Conservation (phyloP, 345 rosid genomes). For the Populus davidiana region DNA sequence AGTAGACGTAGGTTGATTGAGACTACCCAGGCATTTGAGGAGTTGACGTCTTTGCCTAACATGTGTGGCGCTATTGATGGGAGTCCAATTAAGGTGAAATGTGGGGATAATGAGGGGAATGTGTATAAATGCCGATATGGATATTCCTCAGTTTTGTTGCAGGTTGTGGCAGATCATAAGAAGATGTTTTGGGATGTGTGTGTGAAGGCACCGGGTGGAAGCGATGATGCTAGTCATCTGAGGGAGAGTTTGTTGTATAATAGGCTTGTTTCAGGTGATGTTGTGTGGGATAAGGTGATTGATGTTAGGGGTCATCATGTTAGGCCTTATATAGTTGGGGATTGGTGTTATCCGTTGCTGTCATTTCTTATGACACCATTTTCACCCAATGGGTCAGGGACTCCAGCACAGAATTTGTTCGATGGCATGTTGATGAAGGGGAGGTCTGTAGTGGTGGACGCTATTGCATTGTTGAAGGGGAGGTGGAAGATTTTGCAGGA, state of each 20-base stretch:
- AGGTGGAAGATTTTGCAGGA: conserved; percentile 97
- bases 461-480: conserved; percentile 80
- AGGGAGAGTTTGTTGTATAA: conserved; percentile 83
- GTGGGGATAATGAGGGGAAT: conserved; percentile 33
- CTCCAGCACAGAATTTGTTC: conserved; percentile 84
- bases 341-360: conserved; percentile 89
- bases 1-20: conserved; percentile 78
- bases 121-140: conserved; percentile 59
- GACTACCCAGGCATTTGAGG: conserved; percentile 86
- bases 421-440: conserved; percentile 99
- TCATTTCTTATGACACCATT: conserved; percentile 90
- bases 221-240: conserved; percentile 79
- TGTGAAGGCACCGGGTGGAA: conserved; percentile 84
- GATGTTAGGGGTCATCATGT: conserved; percentile 79
- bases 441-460: conserved; percentile 88
- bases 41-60: conserved; percentile 84
- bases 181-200: conserved; percentile 96
- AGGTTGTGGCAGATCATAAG: conserved; percentile 89
- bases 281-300: conserved; percentile 85
- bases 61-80: conserved; percentile 89
- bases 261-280: conserved; percentile 76
- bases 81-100: conserved; percentile 57
- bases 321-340: conserved; percentile 88
- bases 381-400: conserved; percentile 71
- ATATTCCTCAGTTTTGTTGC: conserved; percentile 73